Conservation (phyloP, 768 basidiomycete species). For the Boletus tylopilopsis region DNA sequence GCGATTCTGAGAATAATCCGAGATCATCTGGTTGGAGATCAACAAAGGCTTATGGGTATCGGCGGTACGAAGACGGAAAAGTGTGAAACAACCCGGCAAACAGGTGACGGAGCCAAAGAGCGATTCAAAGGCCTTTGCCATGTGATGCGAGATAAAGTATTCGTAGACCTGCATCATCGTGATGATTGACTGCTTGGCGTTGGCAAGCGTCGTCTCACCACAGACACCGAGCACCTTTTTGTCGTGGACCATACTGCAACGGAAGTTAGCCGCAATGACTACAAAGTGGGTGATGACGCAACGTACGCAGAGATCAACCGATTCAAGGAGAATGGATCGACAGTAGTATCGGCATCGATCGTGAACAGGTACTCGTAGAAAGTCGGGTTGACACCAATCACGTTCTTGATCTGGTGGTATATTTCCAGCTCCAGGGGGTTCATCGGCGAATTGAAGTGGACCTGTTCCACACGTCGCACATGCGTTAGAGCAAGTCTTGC, state of each 20-base stretch:
- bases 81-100: conserved; percentile 97
- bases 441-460: conserved; percentile 97
- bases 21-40: conserved; percentile 85
- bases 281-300: conserved; percentile 40
- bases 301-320: conserved; percentile 91
- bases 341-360: conserved; percentile 93
- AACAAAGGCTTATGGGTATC: conserved; percentile 95
- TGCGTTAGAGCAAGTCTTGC: not conserved
- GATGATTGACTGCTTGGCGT: conserved; percentile 91
- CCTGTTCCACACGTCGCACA: conserved; percentile 40
- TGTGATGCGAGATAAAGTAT: conserved; percentile 98
- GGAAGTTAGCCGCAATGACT: not conserved
- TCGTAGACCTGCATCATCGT: conserved; percentile 99
- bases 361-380: conserved; percentile 97
- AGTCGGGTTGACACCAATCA: conserved; percentile 97
- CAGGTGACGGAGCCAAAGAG: conserved; percentile 98
- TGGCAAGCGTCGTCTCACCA: conserved; percentile 90
- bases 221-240: conserved; percentile 92
- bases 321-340: conserved; percentile 83
- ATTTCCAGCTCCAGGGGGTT: conserved; percentile 96
- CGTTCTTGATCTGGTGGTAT: conserved; percentile 99
- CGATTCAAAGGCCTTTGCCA: conserved; percentile 97
- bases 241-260: conserved; percentile 88
- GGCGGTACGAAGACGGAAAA: conserved; percentile 91
- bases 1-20: conserved; percentile 93